phyloP scores from a whole-genome alignment of 345 rosid species.

The Aquilaria sinensis region DNA sequence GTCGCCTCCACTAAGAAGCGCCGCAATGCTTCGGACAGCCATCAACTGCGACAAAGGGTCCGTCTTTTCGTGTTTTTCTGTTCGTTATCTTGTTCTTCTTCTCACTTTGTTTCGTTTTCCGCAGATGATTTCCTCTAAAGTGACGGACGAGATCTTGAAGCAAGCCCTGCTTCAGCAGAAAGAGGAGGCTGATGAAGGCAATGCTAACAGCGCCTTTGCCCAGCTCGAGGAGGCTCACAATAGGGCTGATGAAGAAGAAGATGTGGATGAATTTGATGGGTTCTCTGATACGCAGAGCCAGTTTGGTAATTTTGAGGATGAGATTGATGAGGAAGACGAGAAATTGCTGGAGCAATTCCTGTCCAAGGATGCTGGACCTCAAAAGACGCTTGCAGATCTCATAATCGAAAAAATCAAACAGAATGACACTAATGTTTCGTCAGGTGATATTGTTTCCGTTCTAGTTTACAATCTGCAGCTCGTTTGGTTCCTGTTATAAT shows the following conservation, averaged over 20 bases:
- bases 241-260: conserved; percentile 38
- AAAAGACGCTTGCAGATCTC: conserved; percentile 70
- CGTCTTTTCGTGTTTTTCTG: background rate
- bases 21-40: conserved; percentile 56
- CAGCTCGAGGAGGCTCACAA: conserved; percentile 31
- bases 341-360: conserved; percentile 74
- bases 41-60: conserved; percentile 55
- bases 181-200: conserved; percentile 56
- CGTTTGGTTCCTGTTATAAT: background rate
- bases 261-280: conserved; percentile 58
- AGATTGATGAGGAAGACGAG: conserved; percentile 77
- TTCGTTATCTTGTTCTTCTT: background rate
- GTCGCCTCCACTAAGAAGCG: conserved; percentile 50
- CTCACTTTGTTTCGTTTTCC: background rate
- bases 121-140: conserved; percentile 58
- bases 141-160: conserved; percentile 80
- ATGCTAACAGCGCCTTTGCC: conserved; percentile 25
- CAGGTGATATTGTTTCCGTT: conserved; percentile 36
- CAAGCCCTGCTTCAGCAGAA: conserved; percentile 78
- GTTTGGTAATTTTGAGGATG: conserved; percentile 55
- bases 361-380: conserved; percentile 57
- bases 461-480: background rate
- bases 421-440: conserved; percentile 42
- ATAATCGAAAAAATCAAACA: conserved; percentile 65
- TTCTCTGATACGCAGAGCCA: conserved; percentile 55